Conservation (phyloP, 495 filamentous ascomycete species). For the Neurospora sp. region DNA sequence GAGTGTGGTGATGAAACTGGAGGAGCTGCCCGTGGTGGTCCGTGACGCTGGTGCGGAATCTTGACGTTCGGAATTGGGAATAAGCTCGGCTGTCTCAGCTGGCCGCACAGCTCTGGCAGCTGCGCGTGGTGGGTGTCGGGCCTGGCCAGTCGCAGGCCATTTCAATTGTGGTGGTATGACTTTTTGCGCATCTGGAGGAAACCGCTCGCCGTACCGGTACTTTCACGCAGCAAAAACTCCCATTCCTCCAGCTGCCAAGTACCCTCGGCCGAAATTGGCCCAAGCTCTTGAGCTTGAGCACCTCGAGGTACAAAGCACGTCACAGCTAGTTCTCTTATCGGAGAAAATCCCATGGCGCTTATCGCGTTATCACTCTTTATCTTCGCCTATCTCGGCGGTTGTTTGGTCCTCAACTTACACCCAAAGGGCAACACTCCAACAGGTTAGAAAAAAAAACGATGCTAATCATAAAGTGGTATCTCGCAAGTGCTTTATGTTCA, state of each 20-base stretch:
- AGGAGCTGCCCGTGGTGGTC: background rate
- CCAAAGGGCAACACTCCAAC: background rate
- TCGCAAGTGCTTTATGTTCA: background rate
- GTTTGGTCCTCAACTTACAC: background rate
- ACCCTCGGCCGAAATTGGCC: background rate
- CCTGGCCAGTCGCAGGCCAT: background rate
- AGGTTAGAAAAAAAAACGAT: too few species aligned
- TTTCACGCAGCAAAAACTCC: background rate
- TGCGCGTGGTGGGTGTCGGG: background rate
- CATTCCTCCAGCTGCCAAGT: background rate
- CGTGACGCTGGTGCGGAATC: conserved; percentile 1
- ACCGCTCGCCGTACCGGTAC: conserved; percentile 4
- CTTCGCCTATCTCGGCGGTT: background rate
- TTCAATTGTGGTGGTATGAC: conserved; percentile 14
- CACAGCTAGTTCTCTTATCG: background rate
- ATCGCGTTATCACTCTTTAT: background rate
- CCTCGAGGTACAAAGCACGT: background rate
- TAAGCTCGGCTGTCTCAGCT: background rate
- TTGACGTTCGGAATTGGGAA: background rate
- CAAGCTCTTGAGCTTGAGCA: background rate
- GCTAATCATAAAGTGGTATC: background rate
- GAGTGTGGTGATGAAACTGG: conserved; percentile 1
- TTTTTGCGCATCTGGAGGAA: conserved; percentile 1
- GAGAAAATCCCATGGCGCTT: background rate
- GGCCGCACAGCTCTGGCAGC: background rate